Conservation (phyloP, 1,284 basidiomycete species). For the Trichosporon ovoides region DNA sequence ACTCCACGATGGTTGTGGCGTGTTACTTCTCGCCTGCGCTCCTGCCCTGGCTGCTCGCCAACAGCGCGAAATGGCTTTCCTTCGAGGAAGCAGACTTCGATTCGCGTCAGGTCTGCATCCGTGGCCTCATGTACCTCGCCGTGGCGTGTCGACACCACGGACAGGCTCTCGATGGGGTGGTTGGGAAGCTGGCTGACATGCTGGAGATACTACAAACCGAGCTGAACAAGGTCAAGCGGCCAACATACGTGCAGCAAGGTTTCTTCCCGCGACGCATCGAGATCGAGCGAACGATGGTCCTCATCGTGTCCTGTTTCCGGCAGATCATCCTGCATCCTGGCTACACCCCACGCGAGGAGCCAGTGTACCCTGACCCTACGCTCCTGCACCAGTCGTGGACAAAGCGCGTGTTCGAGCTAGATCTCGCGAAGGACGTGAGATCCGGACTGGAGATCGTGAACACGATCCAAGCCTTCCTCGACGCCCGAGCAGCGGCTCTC, state of each 20-base stretch:
- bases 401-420: constrained; percentile 56
- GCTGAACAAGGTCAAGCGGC: constrained; percentile 37
- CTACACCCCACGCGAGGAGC: constrained; percentile 11
- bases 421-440: constrained; percentile 52
- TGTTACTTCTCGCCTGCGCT: constrained; percentile 64
- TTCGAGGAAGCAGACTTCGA: constrained; percentile 65
- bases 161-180: constrained; percentile 56
- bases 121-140: constrained; percentile 70
- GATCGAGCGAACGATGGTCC: constrained; percentile 49
- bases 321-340: constrained; percentile 52
- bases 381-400: constrained; percentile 64
- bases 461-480: constrained; percentile 62
- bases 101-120: constrained; percentile 68
- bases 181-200: constrained; percentile 66
- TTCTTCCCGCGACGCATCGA: constrained; percentile 31
- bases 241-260: constrained; percentile 14
- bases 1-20: constrained; percentile 69
- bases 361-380: constrained; percentile 61
- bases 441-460: constrained; percentile 58
- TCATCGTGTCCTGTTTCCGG: constrained; percentile 60
- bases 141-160: constrained; percentile 61
- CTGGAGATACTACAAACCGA: constrained; percentile 59
- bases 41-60: constrained; percentile 55
- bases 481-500: constrained; percentile 56
- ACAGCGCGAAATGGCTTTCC: constrained; percentile 40